These are phyloP conservation scores for Dactylellina haptotyla DNA, from an alignment of 2,329 filamentous ascomycete genomes.

Conservation along the genomic window DNA sequence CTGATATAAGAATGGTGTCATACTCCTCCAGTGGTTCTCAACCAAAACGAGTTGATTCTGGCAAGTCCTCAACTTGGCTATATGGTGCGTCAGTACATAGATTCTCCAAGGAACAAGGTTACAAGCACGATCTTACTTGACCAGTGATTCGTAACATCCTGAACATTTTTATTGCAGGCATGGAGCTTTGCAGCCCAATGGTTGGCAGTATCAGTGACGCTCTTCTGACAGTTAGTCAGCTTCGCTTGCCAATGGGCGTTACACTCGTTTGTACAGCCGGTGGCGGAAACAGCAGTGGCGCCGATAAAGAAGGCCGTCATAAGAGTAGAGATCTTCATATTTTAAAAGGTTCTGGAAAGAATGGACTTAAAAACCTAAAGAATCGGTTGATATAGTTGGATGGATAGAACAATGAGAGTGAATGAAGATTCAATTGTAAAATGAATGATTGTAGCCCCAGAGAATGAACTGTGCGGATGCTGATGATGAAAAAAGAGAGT, in stretches of 20 bases:
- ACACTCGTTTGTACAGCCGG: not conserved
- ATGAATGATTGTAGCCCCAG: slow-evolving; percentile 25
- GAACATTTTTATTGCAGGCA: not conserved
- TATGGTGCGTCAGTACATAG: too few relatives aligned
- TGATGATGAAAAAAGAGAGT: slow-evolving; percentile 5
- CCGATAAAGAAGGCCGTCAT: slow-evolving; percentile 14
- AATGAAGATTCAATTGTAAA: not conserved
- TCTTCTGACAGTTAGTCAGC: slow-evolving; percentile 1
- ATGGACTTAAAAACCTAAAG: slow-evolving; percentile 6
- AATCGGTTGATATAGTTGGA: slow-evolving; percentile 8
- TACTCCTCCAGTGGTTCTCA: slow-evolving; percentile 15
- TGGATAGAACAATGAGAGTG: not conserved
- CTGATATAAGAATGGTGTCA: not conserved
- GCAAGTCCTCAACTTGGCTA: not conserved
- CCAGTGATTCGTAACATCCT: too few relatives aligned
- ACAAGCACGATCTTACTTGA: too few relatives aligned
- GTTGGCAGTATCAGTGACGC: not conserved
- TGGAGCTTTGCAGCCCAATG: too few relatives aligned
- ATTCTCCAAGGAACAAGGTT: too few relatives aligned
- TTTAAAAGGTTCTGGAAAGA: not conserved
- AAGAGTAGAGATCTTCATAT: slow-evolving; percentile 42
- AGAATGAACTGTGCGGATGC: slow-evolving; percentile 11
- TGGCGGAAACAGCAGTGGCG: slow-evolving; percentile 4
- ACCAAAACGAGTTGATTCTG: too few relatives aligned
- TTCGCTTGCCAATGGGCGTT: slow-evolving; percentile 11